A percentile compares a stretch with the other conserved stretches of the same genome.
Evolutionary conservation across 2,329 filamentous ascomycete genomes (phyloP).

Genomic region (Chlorencoelia australis): DNA sequence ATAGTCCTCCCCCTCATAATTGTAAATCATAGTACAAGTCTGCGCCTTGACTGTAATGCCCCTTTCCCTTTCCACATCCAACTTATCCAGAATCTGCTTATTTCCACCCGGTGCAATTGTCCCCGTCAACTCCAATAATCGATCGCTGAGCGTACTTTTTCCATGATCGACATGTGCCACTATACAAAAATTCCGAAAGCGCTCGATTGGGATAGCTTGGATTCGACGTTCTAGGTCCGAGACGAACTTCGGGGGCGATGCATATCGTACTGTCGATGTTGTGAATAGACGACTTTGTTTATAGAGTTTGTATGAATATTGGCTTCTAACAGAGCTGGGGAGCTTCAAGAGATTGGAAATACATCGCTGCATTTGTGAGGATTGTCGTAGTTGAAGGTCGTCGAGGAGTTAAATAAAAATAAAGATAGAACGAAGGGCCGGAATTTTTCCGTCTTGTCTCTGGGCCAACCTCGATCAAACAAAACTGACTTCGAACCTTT

Average conservation of each 20-base stretch:
- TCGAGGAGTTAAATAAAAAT: background rate
- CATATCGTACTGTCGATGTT: slow-evolving; percentile 20
- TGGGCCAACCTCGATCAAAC: too few relatives aligned
- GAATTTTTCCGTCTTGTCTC: too few relatives aligned
- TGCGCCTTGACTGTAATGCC: slow-evolving; percentile 99
- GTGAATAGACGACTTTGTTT: slow-evolving; percentile 17
- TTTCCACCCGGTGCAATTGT: slow-evolving; percentile 81
- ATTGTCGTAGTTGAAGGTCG: too few relatives aligned
- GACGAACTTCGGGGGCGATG: slow-evolving; percentile 24
- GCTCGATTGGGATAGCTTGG: slow-evolving; percentile 63
- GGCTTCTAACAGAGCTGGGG: slow-evolving; percentile 23
- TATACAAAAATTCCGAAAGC: slow-evolving; percentile 94
- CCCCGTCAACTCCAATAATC: slow-evolving; percentile 84
- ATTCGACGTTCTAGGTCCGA: slow-evolving; percentile 49
- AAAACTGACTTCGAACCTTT: too few relatives aligned
- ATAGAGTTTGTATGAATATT: slow-evolving; percentile 23
- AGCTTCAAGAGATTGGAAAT: slow-evolving; percentile 25
- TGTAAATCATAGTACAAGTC: slow-evolving; percentile 96
- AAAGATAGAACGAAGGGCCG: slow-evolving; percentile 1
- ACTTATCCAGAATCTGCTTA: slow-evolving; percentile 93
- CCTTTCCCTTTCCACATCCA: slow-evolving; percentile 91
- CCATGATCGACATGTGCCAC: slow-evolving; percentile 98
- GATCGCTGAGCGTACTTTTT: slow-evolving; percentile 90
- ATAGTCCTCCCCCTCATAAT: slow-evolving; percentile 76
- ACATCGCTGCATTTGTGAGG: slow-evolving; percentile 29